Base-by-base conservation (phyloP, 1,284 basidiomycete genomes). In the Cystobasidiaceae sp. region DNA sequence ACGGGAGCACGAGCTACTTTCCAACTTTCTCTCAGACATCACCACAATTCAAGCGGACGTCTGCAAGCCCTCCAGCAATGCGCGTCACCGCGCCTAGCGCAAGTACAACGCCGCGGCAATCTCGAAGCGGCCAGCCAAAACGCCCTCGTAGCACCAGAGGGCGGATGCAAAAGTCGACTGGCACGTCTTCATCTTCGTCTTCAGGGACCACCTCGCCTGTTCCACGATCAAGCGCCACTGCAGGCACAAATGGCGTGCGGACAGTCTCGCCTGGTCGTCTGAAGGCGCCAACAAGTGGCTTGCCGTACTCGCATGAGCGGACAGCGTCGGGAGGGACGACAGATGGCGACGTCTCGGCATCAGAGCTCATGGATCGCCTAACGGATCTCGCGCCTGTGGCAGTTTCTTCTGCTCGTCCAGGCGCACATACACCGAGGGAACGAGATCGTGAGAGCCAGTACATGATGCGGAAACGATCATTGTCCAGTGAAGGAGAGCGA, bases 271-370 rank as follows among this genome's bases (percentile, higher is more conserved):
- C n/a, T n/a, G n/a, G n/a, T n/a, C n/a, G n/a, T n/a, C n/a, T n/a
- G n/a, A n/a, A n/a, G n/a, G n/a, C n/a, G n/a, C n/a, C n/a, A n/a
- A n/a, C n/a, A n/a, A n/a, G n/a, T n/a, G n/a, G n/a, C n/a, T n/a
- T n/a, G n/a, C n/a, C n/a, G n/a, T n/a, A 21, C n/a, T 44, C 15
- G 8, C 54, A 39, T 7, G 32, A 19, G 23, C 21, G 54, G 17
- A 59, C 21, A 34, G 45, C n/a, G 1, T 59, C 56, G 8, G 30
- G 39, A 19, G 56, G 28, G 21, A 56, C 54, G 4, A 56, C 60
- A n/a, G 60, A 62, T 23, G 50, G 46, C 19, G 60, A 62, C 11
- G 48, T 62, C n/a, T 64, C 61, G 34, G 51, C 61, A 17, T 55
- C 51, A 33, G 61, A 64, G 27, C 43, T 56, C 8, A 19, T 46